Base-by-base conservation (phyloP, 345 rosid genomes). In the Lepidium sativum region DNA sequence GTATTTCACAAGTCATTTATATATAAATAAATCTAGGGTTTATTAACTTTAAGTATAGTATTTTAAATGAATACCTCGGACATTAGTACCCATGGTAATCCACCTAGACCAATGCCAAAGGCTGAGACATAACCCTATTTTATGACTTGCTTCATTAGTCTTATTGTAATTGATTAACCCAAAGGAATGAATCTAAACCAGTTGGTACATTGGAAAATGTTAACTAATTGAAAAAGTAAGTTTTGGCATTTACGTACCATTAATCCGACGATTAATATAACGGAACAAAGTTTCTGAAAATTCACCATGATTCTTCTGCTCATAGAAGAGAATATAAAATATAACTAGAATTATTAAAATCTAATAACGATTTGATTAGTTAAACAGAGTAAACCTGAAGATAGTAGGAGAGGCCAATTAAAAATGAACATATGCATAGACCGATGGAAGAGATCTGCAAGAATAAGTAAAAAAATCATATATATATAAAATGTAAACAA, bases 21-120 rank as follows among this genome's bases (percentile, higher is more conserved):
- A 27, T 27, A 25, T 4, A 25, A 4, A 25, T 27, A 27, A 27
- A 27, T 27, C 1, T 27, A 27, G 1, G 31, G 31, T 5, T 27
- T 1, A 6, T 27, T 27, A 27, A 27, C 5, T 27, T 27, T 5
- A 5, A 6, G 31, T 27, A 27, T 27, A 27, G 31, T 27, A 27
- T 27, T 27, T 27, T 27, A 5, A 27, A 7, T 27, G 1, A 27
- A 20, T 77, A 88, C 91, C 91, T 88, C 91, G 4, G 95, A 82
- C 87, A 85, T 82, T 40, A 84, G 69, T 39, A 80, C 63, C 79
- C 83, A 80, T 12, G 86, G 84, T 59, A 84, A 35, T 49, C 84
- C 83, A 45, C 83, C 77, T 66, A 84, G 54, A 34, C 89, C 86
- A 32, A 79, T 12, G 27, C 74, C 59, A 55, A 50, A 75, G 23